Evolutionary conservation across 1,284 basidiomycete species (phyloP).

Genomic region (Ustilago xerochloae): DNA sequence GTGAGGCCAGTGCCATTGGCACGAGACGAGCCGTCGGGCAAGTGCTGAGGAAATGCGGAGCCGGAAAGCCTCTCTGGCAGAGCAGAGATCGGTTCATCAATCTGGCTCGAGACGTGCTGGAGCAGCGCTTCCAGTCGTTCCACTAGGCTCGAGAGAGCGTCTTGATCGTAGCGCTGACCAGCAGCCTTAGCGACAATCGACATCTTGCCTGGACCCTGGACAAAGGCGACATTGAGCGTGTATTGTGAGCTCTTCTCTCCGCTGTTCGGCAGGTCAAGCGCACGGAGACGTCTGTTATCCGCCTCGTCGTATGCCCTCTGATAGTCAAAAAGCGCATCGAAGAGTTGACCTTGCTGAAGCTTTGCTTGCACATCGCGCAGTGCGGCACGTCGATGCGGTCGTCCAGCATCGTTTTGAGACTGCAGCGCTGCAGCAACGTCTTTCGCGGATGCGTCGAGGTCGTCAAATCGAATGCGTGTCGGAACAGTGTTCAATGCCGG

Average conservation of each 20-base stretch:
- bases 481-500: conserved; percentile 64
- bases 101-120: conserved; percentile 6
- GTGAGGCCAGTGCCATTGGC: not conserved
- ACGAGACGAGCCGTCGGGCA: not conserved
- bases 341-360: conserved; percentile 36
- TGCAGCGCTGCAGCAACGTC: conserved; percentile 41
- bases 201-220: conserved; percentile 36
- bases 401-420: conserved; percentile 43
- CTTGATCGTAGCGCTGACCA: conserved; percentile 16
- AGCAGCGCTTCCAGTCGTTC: conserved; percentile 37
- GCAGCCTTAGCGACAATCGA: conserved; percentile 50
- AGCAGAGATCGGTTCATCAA: conserved; percentile 18
- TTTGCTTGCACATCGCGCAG: conserved; percentile 50
- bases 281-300: conserved; percentile 1
- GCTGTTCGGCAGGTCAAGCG: conserved; percentile 10
- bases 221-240: conserved; percentile 58
- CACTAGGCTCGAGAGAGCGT: conserved; percentile 20
- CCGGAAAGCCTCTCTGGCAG: conserved; percentile 8
- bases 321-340: conserved; percentile 63
- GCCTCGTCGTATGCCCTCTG: conserved; percentile 37
- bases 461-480: conserved; percentile 42
- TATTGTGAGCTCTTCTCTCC: conserved; percentile 46
- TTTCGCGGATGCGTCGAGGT: conserved; percentile 8
- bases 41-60: conserved; percentile 12
- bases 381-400: conserved; percentile 55